Evolutionary conservation across 108 stramenopile species (phyloP).

Genomic region (Pseudonitzschia multistriata): DNA sequence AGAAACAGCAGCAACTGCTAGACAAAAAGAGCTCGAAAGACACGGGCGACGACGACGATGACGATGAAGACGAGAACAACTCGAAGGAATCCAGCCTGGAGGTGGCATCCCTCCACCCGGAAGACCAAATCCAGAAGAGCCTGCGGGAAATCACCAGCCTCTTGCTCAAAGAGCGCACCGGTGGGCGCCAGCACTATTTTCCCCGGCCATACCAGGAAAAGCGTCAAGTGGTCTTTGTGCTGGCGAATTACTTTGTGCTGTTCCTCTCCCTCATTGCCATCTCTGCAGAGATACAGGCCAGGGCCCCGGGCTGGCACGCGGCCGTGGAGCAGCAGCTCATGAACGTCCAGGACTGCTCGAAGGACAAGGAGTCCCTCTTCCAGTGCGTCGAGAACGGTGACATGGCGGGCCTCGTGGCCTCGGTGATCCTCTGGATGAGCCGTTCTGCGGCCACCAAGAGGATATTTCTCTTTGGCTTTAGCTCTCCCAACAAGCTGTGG

Average conservation of each 20-base stretch:
- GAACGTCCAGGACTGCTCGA: constrained; percentile 78
- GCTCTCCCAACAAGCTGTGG: constrained; percentile 75
- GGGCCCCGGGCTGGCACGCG: constrained; percentile 68
- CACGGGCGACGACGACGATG: not conserved
- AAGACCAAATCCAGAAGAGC: constrained; percentile 44
- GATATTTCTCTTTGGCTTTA: constrained; percentile 86
- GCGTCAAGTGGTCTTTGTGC: constrained; percentile 72
- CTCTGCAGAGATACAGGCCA: constrained; percentile 80
- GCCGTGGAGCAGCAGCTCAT: constrained; percentile 67
- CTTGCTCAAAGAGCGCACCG: constrained; percentile 24
- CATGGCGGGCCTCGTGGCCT: constrained; percentile 77
- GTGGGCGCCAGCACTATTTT: not conserved
- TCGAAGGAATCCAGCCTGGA: constrained; percentile 29
- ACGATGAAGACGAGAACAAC: constrained; percentile 20
- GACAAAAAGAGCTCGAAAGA: constrained; percentile 7
- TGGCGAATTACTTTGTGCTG: constrained; percentile 79
- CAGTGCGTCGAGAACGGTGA: constrained; percentile 78
- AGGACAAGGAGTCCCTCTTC: constrained; percentile 72
- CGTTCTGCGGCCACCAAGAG: constrained; percentile 70
- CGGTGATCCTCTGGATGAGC: constrained; percentile 71
- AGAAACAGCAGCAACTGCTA: not conserved
- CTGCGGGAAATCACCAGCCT: constrained; percentile 51
- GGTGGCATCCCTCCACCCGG: constrained; percentile 41
- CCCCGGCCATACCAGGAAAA: constrained; percentile 47
- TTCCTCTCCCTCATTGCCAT: constrained; percentile 81